Evolutionary conservation across 2,329 filamentous ascomycete genomes (phyloP).

Genomic region (Periconia digitata): DNA sequence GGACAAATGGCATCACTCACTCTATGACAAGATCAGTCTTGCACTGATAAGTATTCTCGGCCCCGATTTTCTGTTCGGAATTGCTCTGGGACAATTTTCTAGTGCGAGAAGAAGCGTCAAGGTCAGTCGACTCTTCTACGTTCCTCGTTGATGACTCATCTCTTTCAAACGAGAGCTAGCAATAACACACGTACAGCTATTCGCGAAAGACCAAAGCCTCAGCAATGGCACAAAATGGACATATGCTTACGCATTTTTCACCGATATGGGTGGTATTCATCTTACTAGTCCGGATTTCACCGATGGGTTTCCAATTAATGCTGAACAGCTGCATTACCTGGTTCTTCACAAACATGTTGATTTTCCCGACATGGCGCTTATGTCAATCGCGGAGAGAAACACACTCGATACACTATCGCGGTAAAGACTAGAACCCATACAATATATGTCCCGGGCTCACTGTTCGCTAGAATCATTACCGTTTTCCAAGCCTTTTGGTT

Average conservation of each 20-base stretch:
- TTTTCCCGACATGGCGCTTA: too few species aligned
- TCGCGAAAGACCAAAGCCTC: too few species aligned
- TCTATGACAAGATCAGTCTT: not conserved
- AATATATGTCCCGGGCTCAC: too few species aligned
- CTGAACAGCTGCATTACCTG: not conserved
- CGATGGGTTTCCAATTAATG: too few species aligned
- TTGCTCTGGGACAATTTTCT: not conserved
- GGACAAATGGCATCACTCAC: not conserved
- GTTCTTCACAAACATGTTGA: not conserved
- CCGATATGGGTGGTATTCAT: not conserved
- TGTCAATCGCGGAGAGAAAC: too few species aligned
- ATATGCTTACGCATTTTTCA: not conserved
- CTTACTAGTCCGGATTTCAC: not conserved
- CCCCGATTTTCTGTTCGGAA: not conserved
- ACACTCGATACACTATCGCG: too few species aligned
- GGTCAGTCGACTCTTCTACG: not conserved
- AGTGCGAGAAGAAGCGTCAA: not conserved
- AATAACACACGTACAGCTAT: too few species aligned
- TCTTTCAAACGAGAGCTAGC: too few species aligned
- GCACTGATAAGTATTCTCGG: not conserved
- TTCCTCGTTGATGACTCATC: too few species aligned
- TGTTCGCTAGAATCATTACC: not conserved
- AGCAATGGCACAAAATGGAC: not conserved
- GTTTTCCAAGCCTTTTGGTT: not conserved
- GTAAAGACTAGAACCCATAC: too few species aligned